Conservation (phyloP, 768 basidiomycete species). For the Boletus speciosus region DNA sequence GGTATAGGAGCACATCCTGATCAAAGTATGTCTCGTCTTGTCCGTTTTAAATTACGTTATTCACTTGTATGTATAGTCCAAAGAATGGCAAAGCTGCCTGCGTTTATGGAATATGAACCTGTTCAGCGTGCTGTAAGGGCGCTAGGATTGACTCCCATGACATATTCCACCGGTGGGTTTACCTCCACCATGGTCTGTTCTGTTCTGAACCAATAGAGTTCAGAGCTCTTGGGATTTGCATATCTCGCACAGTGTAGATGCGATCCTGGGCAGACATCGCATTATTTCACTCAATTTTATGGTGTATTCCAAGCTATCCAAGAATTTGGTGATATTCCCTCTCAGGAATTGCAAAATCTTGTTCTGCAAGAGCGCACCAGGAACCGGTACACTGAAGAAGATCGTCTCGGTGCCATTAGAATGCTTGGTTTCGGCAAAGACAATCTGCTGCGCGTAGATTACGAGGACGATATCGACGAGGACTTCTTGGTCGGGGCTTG, state of each 20-base stretch:
- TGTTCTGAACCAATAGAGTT: slow-evolving; percentile 1
- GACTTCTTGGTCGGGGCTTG: slow-evolving; percentile 70
- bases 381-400: slow-evolving; percentile 58
- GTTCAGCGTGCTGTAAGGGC: slow-evolving; percentile 39
- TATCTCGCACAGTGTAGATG: slow-evolving; percentile 82
- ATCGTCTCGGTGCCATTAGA: slow-evolving; percentile 45
- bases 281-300: slow-evolving; percentile 61
- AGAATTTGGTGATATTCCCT: slow-evolving; percentile 43
- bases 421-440: slow-evolving; percentile 67
- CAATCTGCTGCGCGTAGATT: slow-evolving; percentile 59
- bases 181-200: neutral
- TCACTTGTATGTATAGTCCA: slow-evolving; percentile 42
- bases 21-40: slow-evolving; percentile 51
- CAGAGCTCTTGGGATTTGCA: slow-evolving; percentile 74
- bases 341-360: slow-evolving; percentile 52
- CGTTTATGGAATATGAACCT: slow-evolving; percentile 40
- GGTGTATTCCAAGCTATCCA: slow-evolving; percentile 50
- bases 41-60: neutral
- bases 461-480: slow-evolving; percentile 65
- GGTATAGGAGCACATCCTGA: slow-evolving; percentile 75
- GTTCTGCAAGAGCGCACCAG: slow-evolving; percentile 59
- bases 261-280: slow-evolving; percentile 59
- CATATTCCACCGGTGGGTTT: slow-evolving; percentile 59
- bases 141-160: slow-evolving; percentile 65
- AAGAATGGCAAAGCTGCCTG: slow-evolving; percentile 46